Evolutionary conservation across 2,329 filamentous ascomycete species (phyloP).

Genomic region (Coniochaeta sp.): DNA sequence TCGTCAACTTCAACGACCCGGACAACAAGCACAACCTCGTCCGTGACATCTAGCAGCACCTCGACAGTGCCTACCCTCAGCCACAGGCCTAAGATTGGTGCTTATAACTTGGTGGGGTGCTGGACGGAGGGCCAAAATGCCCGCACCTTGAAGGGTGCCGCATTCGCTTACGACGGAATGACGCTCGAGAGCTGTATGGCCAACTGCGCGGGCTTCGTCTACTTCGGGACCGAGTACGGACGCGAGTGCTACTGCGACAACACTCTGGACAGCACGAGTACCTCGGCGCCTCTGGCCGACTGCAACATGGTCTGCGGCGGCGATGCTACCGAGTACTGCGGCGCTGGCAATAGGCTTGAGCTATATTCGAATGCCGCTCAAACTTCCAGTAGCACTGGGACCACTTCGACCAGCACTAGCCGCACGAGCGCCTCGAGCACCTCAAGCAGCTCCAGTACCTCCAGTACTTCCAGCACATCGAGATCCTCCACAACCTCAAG

Average conservation of each 20-base stretch:
- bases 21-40: conserved; percentile 8
- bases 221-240: conserved; percentile 44
- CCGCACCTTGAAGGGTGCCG: conserved; percentile 33
- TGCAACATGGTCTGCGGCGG: conserved; percentile 29
- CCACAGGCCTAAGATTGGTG: conserved; percentile 31
- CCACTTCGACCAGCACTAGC: conserved; percentile 20
- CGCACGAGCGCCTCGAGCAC: conserved; percentile 18
- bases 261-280: conserved; percentile 23
- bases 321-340: conserved; percentile 26
- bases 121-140: conserved; percentile 35
- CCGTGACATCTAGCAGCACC: conserved; percentile 10
- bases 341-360: conserved; percentile 25
- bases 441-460: conserved; percentile 24
- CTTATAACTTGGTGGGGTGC: conserved; percentile 38
- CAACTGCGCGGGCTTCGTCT: conserved; percentile 37
- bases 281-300: conserved; percentile 21
- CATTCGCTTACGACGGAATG: conserved; percentile 38
- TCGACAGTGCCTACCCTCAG: conserved; percentile 18
- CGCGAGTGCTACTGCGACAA: conserved; percentile 46
- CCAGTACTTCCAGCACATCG: conserved; percentile 16
- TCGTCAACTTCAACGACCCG: conserved; percentile 5
- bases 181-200: conserved; percentile 38
- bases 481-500: conserved; percentile 10
- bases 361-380: conserved; percentile 11
- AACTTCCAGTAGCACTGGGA: neutral